Conservation (phyloP, 148 eudicot species). For the Arbutus unedo region DNA sequence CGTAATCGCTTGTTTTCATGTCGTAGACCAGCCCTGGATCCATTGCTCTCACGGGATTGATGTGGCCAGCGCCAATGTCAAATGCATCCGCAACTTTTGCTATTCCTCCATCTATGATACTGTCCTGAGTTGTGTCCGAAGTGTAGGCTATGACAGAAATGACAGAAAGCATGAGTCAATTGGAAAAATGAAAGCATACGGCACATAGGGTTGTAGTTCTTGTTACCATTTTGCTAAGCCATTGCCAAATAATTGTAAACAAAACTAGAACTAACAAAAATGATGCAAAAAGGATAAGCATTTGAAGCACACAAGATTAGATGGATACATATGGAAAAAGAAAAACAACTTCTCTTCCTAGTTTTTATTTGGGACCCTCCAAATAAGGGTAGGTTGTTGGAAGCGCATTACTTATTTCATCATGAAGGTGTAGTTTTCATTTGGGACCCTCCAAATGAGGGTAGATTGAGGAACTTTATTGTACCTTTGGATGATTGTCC, state of each 20-base stretch:
- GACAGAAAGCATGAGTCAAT: background rate
- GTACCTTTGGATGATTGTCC: background rate
- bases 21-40: constrained; percentile 52
- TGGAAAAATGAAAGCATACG: background rate
- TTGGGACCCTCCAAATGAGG: background rate
- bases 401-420: too few species aligned
- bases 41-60: constrained; percentile 40
- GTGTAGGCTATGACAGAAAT: constrained; percentile 27
- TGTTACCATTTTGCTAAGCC: too few species aligned
- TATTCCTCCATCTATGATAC: constrained; percentile 31
- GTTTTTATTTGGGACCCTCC: too few species aligned
- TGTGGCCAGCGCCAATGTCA: constrained; percentile 48
- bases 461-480: background rate
- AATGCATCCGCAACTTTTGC: constrained; percentile 32
- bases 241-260: background rate
- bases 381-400: too few species aligned
- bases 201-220: too few species aligned
- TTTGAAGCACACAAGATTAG: too few species aligned
- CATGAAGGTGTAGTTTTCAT: background rate
- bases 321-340: too few species aligned
- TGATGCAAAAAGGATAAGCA: too few species aligned
- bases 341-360: too few species aligned
- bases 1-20: constrained; percentile 36
- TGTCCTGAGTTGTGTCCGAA: constrained; percentile 32
- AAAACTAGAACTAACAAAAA: background rate